Evolutionary conservation across 345 rosid genomes (phyloP), one percentile per base, ranked within the genome.

Genomic region (Anacardium occidentale): DNA sequence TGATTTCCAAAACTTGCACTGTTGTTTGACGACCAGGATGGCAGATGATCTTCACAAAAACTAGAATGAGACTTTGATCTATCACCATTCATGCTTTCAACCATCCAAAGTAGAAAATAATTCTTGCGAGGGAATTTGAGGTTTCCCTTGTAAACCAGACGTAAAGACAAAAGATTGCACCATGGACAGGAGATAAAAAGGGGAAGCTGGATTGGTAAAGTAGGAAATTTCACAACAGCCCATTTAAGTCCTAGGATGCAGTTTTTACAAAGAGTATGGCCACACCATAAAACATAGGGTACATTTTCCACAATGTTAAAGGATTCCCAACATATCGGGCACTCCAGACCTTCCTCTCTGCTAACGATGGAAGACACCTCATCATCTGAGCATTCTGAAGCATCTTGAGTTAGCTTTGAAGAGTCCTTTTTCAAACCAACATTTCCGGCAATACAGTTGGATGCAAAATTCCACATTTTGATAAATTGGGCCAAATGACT

Each of bases 91-190:
- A 84, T 81, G 85, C 91, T 86, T 87, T 94, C 97, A 2, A 92
- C 91, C 97, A 94, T 94, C 98, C 97, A 90, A 34, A 90, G 97
- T 21, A 94, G 72, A 77, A 92, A 89, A 78, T 90, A 94, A 76
- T 94, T 92, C 83, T 94, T 94, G 57, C 81, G 75, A 25, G 98
- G 98, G 74, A 91, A 94, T 71, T 80, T 89, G 13, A 94, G 87
- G 55, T 82, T 82, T 71, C 97, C 95, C 72, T 78, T 88, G 67
- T 86, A 92, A 72, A 94, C 86, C 26, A 92, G 79, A 58, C 95
- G 89, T 48, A 92, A 85, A 20, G 98, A 94, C 69, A 90, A 76
- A 62, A 89, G 87, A 59, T 85, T 90, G 80, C 97, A 94, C 97
- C 98, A 94, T 0, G 97, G 98, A 62, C 98, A 94, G 44, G 96